These are phyloP conservation scores for Solanum pinnatisectum DNA, from an alignment of 257 asterid genomes.

Conservation along the genomic window DNA sequence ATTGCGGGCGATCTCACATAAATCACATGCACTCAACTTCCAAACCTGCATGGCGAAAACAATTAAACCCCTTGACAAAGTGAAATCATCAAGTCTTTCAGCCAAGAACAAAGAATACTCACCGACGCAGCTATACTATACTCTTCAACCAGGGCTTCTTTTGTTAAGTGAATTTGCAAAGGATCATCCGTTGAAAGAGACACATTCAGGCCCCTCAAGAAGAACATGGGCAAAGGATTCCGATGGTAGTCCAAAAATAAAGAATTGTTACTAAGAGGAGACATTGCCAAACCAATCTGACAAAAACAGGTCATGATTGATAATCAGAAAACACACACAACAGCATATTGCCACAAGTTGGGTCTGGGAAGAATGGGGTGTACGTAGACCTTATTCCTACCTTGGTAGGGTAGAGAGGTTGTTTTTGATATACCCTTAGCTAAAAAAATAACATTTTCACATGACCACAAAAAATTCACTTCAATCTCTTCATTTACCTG, in stretches of 20 bases:
- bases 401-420: neutral
- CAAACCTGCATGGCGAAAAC: slow-evolving; percentile 48
- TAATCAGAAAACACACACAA: neutral
- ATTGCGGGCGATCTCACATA: slow-evolving; percentile 97
- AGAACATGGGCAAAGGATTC: slow-evolving; percentile 85
- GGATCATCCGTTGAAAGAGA: slow-evolving; percentile 98
- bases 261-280: slow-evolving; percentile 97
- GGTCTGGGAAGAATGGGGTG: neutral
- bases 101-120: slow-evolving; percentile 17
- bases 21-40: slow-evolving; percentile 89
- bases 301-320: neutral
- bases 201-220: slow-evolving; percentile 90
- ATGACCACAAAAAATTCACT: neutral
- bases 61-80: neutral
- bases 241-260: slow-evolving; percentile 95
- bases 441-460: neutral
- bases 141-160: slow-evolving; percentile 97
- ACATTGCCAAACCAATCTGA: slow-evolving; percentile 98
- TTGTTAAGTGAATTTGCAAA: slow-evolving; percentile 89
- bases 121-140: slow-evolving; percentile 99
- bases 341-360: neutral
- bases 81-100: neutral
- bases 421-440: neutral
- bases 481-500: slow-evolving; percentile 48
- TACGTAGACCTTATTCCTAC: neutral